Percentiles rank a stretch among this genome's conserved stretches.
These are phyloP conservation scores for Ostreobium quekettii DNA, from an alignment of 139 green algal species.

Conservation along the genomic window DNA sequence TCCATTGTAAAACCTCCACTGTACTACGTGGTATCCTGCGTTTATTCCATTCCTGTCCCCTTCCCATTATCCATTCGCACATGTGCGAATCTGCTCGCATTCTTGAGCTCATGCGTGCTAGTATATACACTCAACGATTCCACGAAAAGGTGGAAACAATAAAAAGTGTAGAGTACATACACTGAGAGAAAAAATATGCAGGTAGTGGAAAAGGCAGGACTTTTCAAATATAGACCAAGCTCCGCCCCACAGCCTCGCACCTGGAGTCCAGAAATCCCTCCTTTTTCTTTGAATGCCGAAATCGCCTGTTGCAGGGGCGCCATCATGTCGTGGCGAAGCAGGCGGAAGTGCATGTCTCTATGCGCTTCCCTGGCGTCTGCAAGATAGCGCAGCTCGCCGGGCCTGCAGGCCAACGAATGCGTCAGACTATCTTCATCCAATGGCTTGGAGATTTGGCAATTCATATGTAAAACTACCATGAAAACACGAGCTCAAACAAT, in stretches of 20 bases:
- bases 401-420: too few relatives aligned
- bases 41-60: too few relatives aligned
- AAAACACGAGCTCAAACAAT: neutral
- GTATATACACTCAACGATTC: neutral
- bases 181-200: neutral
- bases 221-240: neutral
- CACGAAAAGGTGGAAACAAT: neutral
- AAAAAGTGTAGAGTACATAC: neutral
- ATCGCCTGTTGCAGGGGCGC: conserved; percentile 29
- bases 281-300: conserved; percentile 15
- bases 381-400: conserved; percentile 30
- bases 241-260: neutral
- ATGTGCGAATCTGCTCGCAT: neutral
- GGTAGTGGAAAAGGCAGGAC: neutral
- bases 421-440: too few relatives aligned
- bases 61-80: too few relatives aligned
- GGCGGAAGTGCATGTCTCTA: conserved; percentile 52
- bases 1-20: too few relatives aligned
- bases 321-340: conserved; percentile 52
- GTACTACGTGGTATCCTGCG: too few relatives aligned
- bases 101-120: neutral
- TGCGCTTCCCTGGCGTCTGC: conserved; percentile 28
- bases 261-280: conserved; percentile 25
- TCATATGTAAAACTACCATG: neutral
- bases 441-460: too few relatives aligned